Evolutionary conservation across 2,329 filamentous ascomycete genomes (phyloP), one percentile per base, ranked within the genome.

Genomic region (Ilyonectria destructans): DNA sequence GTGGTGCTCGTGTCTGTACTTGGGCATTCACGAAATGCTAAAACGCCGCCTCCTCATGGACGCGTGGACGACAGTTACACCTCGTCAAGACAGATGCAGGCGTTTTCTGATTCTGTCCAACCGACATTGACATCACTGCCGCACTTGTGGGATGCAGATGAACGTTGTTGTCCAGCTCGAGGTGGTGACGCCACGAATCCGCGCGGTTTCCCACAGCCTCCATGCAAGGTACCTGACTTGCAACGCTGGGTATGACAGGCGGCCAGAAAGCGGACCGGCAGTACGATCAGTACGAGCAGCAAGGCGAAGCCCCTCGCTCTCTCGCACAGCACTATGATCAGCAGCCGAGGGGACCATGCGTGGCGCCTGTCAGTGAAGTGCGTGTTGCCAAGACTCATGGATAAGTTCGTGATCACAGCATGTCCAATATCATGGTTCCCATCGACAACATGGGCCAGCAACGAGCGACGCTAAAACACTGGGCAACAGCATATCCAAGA

Each of bases 181-280:
- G 49, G 63, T 51, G n/a, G 63, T 51, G 19, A 51, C 3, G 57
- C 43, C 58, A 61, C 48, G 40, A 58, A 58, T 54, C 59, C 58
- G 51, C 31, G 51, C 40, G 19, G 29, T 49, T 62, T 62, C 60
- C 17, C 52, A 54, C 60, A 26, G 52, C 52, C 51, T 56, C 31
- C 60, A 62, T 62, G 60, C 52, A 62, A 57, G 60, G 60, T 43
- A 56, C 60, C 60, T 56, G 52, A 48, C 52, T 62, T 57, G 33
- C 51, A 29, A 43, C 31, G n/a, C 54, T n/a, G 54, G 8, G 54
- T 56, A 21, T 21, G 54, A 43, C 54, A 29, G 21, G 35, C n/a
- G 8, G 6, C 5, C 17, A 19, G 49, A 10, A 33, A 37, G 31
- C 37, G n/a, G 51, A 13, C 51, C 29, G n/a, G 31, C n/a, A 17